phyloP scores from a whole-genome alignment of 768 basidiomycete species.

The Leucosporidium yakuticum region DNA sequence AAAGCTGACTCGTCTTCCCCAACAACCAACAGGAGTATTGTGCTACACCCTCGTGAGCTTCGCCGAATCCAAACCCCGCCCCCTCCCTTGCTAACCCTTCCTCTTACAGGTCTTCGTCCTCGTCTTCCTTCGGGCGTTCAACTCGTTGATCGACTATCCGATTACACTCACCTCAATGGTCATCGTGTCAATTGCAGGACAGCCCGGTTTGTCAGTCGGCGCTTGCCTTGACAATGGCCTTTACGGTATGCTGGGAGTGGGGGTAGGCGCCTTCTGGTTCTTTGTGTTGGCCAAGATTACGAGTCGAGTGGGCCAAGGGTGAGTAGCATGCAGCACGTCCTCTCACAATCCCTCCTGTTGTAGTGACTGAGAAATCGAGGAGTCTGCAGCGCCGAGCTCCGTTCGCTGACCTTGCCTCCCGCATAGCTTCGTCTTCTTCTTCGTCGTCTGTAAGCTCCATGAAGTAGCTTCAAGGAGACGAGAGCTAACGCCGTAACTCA shows the following conservation, averaged over 20 bases:
- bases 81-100: no score
- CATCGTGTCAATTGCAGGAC: slow-evolving; percentile 15
- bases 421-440: slow-evolving; percentile 41
- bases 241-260: slow-evolving; percentile 35
- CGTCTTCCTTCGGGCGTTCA: slow-evolving; percentile 14
- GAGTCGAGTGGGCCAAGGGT: no score
- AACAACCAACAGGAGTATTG: no score
- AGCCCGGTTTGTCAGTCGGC: slow-evolving; percentile 13
- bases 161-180: slow-evolving; percentile 34
- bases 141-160: slow-evolving; percentile 4
- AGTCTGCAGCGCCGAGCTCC: no score
- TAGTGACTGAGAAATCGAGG: no score
- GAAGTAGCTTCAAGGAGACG: background rate
- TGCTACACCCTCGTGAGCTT: no score
- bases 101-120: slow-evolving; percentile 9
- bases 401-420: slow-evolving; percentile 22
- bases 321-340: no score
- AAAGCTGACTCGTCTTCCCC: no score
- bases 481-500: background rate
- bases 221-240: slow-evolving; percentile 23
- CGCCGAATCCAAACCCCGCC: no score
- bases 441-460: slow-evolving; percentile 37
- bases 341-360: no score
- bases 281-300: slow-evolving; percentile 40
- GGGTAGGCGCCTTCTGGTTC: slow-evolving; percentile 37